These are phyloP conservation scores for Paramecium biaurelia DNA, from an alignment of 73 alveolate species.

Conservation along the genomic window DNA sequence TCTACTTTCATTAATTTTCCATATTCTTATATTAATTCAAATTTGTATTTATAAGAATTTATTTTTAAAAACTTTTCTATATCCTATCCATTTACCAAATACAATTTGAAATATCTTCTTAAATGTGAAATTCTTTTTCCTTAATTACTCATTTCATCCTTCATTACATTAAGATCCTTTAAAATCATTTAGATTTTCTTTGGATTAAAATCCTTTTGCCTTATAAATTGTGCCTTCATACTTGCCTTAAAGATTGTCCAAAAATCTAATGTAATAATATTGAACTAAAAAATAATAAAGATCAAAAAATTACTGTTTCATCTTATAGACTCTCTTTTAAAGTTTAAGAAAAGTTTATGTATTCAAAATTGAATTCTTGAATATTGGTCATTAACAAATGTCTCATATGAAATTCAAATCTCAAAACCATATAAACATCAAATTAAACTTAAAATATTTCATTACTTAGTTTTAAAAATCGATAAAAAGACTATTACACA, in stretches of 20 bases:
- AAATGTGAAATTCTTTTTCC: not conserved
- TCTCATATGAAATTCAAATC: conserved; percentile 49
- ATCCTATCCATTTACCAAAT: not conserved
- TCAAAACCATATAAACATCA: not conserved
- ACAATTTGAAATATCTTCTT: conserved; percentile 21
- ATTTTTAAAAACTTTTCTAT: conserved; percentile 19
- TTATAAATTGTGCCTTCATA: not conserved
- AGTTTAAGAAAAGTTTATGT: not conserved
- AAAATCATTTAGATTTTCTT: not conserved
- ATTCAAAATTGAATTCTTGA: not conserved
- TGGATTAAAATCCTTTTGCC: not conserved
- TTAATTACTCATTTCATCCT: not conserved
- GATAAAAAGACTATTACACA: not conserved
- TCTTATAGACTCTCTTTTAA: not conserved
- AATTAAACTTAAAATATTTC: not conserved
- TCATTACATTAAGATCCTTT: conserved; percentile 40
- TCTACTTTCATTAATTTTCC: not conserved
- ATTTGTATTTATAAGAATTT: conserved; percentile 15
- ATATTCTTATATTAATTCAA: not conserved
- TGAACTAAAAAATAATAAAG: not conserved
- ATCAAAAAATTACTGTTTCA: not conserved
- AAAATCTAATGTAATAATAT: not conserved
- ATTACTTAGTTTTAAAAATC: not conserved
- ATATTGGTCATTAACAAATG: not conserved
- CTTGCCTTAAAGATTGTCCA: conserved; percentile 39